Evolutionary conservation across 192 early-diverging fungal species (phyloP), one percentile per base, ranked within the genome.

Genomic region (Pilobolus umbonatus): DNA sequence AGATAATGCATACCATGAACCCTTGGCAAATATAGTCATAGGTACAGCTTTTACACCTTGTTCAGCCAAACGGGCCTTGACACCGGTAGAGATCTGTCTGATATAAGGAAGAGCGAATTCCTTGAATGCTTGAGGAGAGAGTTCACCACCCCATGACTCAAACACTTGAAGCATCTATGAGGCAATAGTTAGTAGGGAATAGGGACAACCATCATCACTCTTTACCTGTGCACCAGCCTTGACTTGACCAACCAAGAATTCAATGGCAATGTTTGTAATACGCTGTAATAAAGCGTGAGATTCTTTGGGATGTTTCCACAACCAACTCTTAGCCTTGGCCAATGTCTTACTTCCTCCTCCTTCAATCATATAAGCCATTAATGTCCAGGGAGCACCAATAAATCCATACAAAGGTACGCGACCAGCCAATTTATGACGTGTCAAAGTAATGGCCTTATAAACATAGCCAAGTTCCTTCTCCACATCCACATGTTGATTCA

Each of bases 351-450:
- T 92, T 9, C 96, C 92, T 30, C 93, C 91, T 34, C 96, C 96
- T 71, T 99, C 96, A 66, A 99, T 88, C 94, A 97, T 97, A 64
- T 99, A 99, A 8, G 93, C 91, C 89, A 97, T 90, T 43, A 99
- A 77, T 25, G 96, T 99, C 96, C 96, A 99, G 5, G 96, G 96
- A 0, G 93, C 92, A 17, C 96, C 96, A n/a, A 83, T 82, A 64
- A 99, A 99, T 14, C 96, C 96, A 68, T 94, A 84, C 63, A 99
- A 77, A 36, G 96, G 94, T 12, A 92, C 90, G 38, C 89, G 81
- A 47, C 94, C 94, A 8, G 81, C 75, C 17, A 99, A 81, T 53
- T 73, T 75, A 57, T 86, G 83, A 39, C 96, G 82, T 4, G 96
- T 95, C 75, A 95, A 80, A 19, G 93, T 93, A 57, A 99, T 88